Percentiles rank a stretch among this genome's conserved stretches.
phyloP scores from a whole-genome alignment of 78 protist genomes.

The slime mould (Dictyostelium discoideum) region DNA sequence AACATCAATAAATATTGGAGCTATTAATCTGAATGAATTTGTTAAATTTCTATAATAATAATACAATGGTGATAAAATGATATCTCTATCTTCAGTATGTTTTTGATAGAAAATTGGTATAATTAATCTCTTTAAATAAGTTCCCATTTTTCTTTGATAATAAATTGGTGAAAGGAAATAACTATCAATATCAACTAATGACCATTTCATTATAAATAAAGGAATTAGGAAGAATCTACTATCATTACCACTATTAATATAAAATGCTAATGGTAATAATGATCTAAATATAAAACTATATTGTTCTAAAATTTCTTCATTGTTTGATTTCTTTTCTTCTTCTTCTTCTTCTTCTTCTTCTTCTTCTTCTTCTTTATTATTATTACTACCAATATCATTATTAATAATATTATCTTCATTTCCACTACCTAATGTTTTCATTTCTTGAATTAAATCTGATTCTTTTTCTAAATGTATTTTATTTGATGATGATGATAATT shows the following conservation, averaged over 20 bases:
- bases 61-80: constrained; percentile 33
- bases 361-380: background rate
- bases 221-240: constrained; percentile 4
- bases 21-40: background rate
- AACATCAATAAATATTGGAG: constrained; percentile 52
- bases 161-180: background rate
- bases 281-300: background rate
- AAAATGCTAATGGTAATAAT: constrained; percentile 57
- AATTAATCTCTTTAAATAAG: background rate
- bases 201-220: constrained; percentile 26
- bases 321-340: background rate
- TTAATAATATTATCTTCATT: background rate
- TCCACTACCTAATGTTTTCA: background rate
- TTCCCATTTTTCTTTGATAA: constrained; percentile 1
- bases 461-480: background rate
- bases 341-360: background rate
- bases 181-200: background rate
- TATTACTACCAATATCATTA: no score
- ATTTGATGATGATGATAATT: background rate
- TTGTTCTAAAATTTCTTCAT: background rate
- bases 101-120: constrained; percentile 58
- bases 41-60: background rate
- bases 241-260: background rate
- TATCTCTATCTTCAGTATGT: background rate
- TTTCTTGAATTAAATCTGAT: background rate